Evolutionary conservation across 352 stramenopile species (phyloP).

Genomic region (Blastocystis sp.): DNA sequence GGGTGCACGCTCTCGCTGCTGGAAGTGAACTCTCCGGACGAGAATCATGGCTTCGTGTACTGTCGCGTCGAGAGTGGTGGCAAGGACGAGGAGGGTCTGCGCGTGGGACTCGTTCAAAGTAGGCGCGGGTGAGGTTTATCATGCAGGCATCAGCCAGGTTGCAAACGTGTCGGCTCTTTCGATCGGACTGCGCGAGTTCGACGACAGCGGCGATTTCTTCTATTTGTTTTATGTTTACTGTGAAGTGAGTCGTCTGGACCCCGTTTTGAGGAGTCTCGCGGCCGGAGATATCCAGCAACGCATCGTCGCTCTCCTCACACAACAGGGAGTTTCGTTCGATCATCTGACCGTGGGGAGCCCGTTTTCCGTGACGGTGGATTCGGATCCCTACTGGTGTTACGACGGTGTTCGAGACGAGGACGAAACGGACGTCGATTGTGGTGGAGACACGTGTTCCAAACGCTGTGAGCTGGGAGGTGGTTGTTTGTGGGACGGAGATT

Average conservation of each 20-base stretch:
- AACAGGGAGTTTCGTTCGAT: not conserved
- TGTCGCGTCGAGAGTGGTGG: not conserved
- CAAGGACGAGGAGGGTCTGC: not conserved
- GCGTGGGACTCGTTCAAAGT: not conserved
- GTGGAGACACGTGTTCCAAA: not conserved
- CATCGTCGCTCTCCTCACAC: not conserved
- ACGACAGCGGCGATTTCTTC: not conserved
- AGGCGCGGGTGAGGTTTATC: not conserved
- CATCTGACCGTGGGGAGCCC: not conserved
- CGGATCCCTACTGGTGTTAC: conserved; percentile 5
- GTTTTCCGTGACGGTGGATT: not conserved
- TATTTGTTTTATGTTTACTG: not conserved
- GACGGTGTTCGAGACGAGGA: not conserved
- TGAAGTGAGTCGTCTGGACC: no score
- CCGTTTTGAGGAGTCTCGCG: not conserved
- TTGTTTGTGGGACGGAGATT: not conserved
- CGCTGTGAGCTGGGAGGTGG: not conserved
- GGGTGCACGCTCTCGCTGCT: not conserved
- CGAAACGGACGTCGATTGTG: conserved; percentile 30
- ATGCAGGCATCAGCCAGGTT: no score
- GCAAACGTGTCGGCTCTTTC: no score
- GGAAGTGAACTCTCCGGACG: not conserved
- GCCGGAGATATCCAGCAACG: not conserved
- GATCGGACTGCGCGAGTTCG: not conserved
- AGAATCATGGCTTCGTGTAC: not conserved